Base-by-base conservation (phyloP, 805 yeast genomes). In the Wickerhamomyces strasburgensis region DNA sequence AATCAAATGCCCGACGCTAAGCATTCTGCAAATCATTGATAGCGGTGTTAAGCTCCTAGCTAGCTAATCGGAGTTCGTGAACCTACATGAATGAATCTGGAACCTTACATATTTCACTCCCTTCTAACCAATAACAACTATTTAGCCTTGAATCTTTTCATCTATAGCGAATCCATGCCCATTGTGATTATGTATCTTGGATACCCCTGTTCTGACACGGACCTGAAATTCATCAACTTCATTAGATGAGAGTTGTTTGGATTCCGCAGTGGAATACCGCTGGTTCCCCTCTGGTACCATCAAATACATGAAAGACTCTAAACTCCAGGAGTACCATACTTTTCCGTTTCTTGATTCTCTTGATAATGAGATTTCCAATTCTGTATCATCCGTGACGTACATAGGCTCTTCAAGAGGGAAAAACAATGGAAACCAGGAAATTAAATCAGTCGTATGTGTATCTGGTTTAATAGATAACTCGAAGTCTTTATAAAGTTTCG, bases 271-370 rank as follows among this genome's bases (percentile, higher is more conserved):
- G 25, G 25, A 21, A 21, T 8, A 21, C 10, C 10, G 11, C 11
- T 21, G 7, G 14, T 38, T 31, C 7, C 42, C 42, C 13, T 51
- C 54, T 1, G 65, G 58, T 3, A 56, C 51, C 4, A 60, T 60
- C 13, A 65, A 47, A 38, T 72, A 71, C 24, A 73, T 62, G 48
- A 67, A 77, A 5, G 73, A 62, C 48, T 78, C 80, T 15, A 68
- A 49, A 0, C 73, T 62, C 87, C 88, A 82, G 42, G 77, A 82
- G 47, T 80, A 81, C 87, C 87, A 80, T 2, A 75, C 73, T 31
- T 58, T 58, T 1, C 57, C 52, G 7, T 54, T 54, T n/a, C 56
- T 57, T 3, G 62, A 51, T 25, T 64, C 68, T 37, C 88, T 60
- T 51, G 75, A 68, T 27, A 80, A 49, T 25, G 70, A 67, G 0